Evolutionary conservation across 345 rosid genomes (phyloP).

Genomic region (Aquilaria yunnanensis): DNA sequence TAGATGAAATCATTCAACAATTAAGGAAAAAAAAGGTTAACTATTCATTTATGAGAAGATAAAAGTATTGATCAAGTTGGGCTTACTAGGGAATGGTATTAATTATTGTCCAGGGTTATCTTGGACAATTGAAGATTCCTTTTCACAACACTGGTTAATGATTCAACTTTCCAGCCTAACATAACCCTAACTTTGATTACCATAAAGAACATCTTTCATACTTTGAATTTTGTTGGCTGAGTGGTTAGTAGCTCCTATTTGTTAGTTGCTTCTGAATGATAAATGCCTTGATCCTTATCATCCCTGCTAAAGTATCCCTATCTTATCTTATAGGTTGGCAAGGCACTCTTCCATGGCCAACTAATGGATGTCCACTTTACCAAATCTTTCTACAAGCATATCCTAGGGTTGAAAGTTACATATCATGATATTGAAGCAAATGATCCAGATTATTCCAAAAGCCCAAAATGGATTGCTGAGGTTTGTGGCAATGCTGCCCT

Average conservation of each 20-base stretch:
- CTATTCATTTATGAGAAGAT: slow-evolving; percentile 93
- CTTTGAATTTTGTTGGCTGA: slow-evolving; percentile 92
- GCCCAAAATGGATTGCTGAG: slow-evolving; percentile 97
- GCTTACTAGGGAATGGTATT: slow-evolving; percentile 99
- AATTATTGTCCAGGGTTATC: slow-evolving; percentile 86
- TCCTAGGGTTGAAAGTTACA: slow-evolving; percentile 81
- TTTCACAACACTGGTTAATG: slow-evolving; percentile 96
- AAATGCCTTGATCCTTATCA: background rate
- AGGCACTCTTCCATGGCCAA: slow-evolving; percentile 93
- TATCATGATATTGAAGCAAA: slow-evolving; percentile 97
- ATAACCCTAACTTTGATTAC: slow-evolving; percentile 78
- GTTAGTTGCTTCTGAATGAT: slow-evolving; percentile 6
- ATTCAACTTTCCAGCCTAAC: slow-evolving; percentile 91
- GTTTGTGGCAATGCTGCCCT: slow-evolving; percentile 23
- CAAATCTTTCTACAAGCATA: slow-evolving; percentile 96
- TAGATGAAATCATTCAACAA: slow-evolving; percentile 55
- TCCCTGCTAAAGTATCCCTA: background rate
- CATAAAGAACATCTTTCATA: slow-evolving; percentile 98
- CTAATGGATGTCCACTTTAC: slow-evolving; percentile 96
- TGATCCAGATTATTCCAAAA: slow-evolving; percentile 85
- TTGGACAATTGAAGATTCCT: slow-evolving; percentile 93
- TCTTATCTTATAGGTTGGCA: slow-evolving; percentile 63
- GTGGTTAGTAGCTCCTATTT: slow-evolving; percentile 53
- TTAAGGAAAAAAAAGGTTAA: slow-evolving; percentile 86
- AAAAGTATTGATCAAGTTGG: slow-evolving; percentile 99